Evolutionary conservation across 1,139 yeast species (phyloP), one percentile per base, ranked within the genome.

Genomic region (Keqinozyma sinolaborantium): DNA sequence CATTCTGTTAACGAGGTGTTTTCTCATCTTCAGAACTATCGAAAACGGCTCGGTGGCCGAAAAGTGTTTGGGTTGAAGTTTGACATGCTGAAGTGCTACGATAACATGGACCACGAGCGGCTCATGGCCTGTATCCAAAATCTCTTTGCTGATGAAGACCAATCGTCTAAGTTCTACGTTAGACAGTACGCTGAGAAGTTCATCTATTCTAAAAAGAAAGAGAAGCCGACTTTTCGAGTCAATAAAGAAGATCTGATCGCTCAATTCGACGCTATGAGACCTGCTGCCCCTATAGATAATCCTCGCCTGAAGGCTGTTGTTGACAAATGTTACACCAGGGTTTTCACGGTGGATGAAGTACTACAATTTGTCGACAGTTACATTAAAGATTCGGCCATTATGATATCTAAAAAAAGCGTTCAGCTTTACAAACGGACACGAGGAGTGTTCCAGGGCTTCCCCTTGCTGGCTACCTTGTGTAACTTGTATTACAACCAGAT

Each of bases 391-490:
- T 44, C 48, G 2, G 43, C 42, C 2, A 39, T 44, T 7, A 40
- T 40, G 24, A 34, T 43, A n/a, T 24, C 20, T 8, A 26, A 24
- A 19, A 33, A 14, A 26, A 33, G 29, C 16, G 30, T 35, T 23
- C 39, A 30, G 14, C 33, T 47, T 6, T 65, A 42, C 39, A 53
- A 56, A 16, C 64, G 95, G 36, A 70, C 58, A 25, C 57, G 64
- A 8, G 98, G 98, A 0, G 71, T 92, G 0, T 92, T 84, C 32
- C 98, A 92, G 56, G 98, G 98, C 0, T 77, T 87, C 5, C 78
- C 83, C 1, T 56, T 90, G 11, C 94, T 95, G 42, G 73, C 86
- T 1, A 61, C 79, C 2, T 64, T 92, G 24, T 88, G 95, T 43
- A 86, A 88, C 43, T 48, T 88, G 4, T 76, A 85, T 1, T 83